These are phyloP conservation scores for Trypanosoma rangeli DNA, from an alignment of 208 protist species.

Conservation along the genomic window DNA sequence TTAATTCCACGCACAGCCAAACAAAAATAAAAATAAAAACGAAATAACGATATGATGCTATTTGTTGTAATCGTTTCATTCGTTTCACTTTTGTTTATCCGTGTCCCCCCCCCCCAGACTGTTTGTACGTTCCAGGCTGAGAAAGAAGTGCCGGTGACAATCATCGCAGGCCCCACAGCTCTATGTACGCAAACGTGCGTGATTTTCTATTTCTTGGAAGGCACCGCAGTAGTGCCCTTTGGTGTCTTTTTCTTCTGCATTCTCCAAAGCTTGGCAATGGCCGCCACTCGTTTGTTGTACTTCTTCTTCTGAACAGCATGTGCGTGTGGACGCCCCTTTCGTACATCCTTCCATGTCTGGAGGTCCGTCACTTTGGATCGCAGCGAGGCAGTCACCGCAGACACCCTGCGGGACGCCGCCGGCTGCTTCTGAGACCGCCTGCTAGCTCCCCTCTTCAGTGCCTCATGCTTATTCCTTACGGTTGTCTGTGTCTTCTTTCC, in stretches of 20 bases:
- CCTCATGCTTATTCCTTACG: background rate
- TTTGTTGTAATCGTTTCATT: background rate
- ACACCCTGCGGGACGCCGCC: background rate
- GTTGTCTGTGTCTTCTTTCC: background rate
- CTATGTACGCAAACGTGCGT: background rate
- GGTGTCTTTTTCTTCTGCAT: conserved; percentile 38
- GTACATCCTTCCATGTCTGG: conserved; percentile 20
- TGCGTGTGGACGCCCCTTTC: conserved; percentile 21
- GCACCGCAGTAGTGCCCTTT: background rate
- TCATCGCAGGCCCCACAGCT: background rate
- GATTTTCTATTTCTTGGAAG: conserved; percentile 14
- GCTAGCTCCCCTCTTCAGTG: background rate
- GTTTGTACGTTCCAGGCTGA: background rate
- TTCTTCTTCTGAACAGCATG: conserved; percentile 64
- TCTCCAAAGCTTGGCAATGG: conserved; percentile 81
- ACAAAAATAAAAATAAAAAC: conserved; percentile 10
- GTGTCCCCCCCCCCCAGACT: background rate
- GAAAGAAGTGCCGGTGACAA: background rate
- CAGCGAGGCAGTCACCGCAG: background rate
- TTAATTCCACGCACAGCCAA: background rate
- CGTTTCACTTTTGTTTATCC: background rate
- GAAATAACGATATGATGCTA: background rate
- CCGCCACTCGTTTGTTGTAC: conserved; percentile 85
- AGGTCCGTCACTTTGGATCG: background rate
- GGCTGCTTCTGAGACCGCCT: background rate